Base-by-base conservation (phyloP, 2,329 filamentous ascomycete species). In the Aspergillus uvarum region DNA sequence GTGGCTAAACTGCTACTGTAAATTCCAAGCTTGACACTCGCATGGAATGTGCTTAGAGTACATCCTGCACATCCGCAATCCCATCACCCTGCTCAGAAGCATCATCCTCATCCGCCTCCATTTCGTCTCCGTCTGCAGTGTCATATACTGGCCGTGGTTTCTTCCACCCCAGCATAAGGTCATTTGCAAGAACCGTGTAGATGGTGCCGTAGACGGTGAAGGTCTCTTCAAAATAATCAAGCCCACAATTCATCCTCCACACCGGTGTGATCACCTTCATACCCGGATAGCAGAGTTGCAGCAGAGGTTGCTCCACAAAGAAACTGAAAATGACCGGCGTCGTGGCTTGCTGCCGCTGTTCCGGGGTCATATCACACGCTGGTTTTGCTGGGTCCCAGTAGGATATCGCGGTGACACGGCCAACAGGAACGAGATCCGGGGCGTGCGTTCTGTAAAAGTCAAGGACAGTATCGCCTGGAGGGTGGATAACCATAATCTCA, bases 101-200 rank as follows among this genome's bases (percentile, higher is more conserved):
- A 32, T 22, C 44, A 5, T 44, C 49, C 6, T 58, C 54, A 5
- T 59, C 67, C 8, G 65, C 56, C 7, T 65, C 31, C 8, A 59
- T 51, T 5, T 53, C 58, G 16, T 29, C 47, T 11, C 55, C 58
- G 6, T 64, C 63, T 35, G 55, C 68, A 26, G 50, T 26, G 4
- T n/a, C 29, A 6, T 38, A 47, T 3, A 16, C 51, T 10, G 51
- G 54, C 48, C 67, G 72, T 0, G 88, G 87, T 24, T 83, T 76
- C 72, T 87, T 90, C 82, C 85, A 92, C 19, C 81, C 74, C 22
- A 81, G 67, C 87, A 93, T 90, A 64, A 90, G 77, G 65, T 88
- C 85, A 71, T 93, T 91, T 0, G 85, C 82, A 26, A 92, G 76
- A 59, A 86, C 85, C 0, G 80, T 83, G 69, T 89, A 86, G 70